These are phyloP conservation scores for Solanum hybrid DNA, from an alignment of 305 asterid species.

Conservation along the genomic window DNA sequence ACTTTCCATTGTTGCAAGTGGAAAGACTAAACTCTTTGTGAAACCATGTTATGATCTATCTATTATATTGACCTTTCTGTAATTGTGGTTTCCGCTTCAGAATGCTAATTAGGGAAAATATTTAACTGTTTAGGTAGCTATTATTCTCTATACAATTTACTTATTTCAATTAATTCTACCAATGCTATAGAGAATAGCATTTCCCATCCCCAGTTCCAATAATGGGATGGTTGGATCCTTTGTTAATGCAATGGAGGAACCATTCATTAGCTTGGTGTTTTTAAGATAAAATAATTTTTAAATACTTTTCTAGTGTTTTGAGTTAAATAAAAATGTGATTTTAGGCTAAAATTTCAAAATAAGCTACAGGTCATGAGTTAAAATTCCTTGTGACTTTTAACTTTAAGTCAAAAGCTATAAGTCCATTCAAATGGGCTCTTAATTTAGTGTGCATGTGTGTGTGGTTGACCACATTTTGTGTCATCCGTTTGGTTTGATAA, in stretches of 20 bases:
- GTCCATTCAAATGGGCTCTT: background rate
- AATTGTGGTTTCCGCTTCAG: background rate
- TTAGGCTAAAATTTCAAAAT: background rate
- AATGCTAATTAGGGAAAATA: background rate
- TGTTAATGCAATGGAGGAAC: background rate
- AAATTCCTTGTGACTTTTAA: background rate
- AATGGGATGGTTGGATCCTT: background rate
- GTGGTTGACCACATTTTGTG: background rate
- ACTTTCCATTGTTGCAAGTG: slow-evolving; percentile 1
- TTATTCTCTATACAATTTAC: background rate
- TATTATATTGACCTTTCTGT: background rate
- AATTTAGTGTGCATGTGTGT: background rate
- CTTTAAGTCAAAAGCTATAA: background rate
- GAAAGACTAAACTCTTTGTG: background rate
- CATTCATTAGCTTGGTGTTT: background rate
- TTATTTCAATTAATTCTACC: background rate
- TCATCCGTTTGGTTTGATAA: background rate
- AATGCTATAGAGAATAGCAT: background rate
- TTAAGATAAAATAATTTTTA: too few species aligned
- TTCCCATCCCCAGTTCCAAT: background rate
- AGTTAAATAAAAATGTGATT: background rate
- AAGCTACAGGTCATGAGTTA: background rate
- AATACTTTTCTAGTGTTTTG: background rate
- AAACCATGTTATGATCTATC: background rate
- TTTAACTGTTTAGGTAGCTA: background rate